phyloP scores from a whole-genome alignment of 768 basidiomycete genomes.

The Termitomyces sp. region DNA sequence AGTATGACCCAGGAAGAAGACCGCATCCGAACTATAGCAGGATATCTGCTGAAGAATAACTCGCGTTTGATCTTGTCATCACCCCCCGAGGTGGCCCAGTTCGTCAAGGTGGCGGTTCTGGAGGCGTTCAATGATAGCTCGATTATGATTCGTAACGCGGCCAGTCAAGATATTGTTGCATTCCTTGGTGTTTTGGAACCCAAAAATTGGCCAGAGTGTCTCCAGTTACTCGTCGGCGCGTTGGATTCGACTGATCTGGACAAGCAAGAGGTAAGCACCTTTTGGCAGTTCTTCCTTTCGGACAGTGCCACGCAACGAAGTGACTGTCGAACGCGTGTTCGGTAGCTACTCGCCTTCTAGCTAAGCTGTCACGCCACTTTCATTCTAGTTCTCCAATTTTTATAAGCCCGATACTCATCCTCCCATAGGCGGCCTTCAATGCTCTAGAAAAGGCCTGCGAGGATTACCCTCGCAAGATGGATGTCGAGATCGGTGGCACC shows the following conservation, averaged over 20 bases:
- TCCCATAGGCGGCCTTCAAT: constrained; percentile 78
- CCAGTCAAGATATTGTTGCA: constrained; percentile 88
- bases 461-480: constrained; percentile 93
- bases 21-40: constrained; percentile 92
- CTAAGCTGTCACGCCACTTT: background rate
- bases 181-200: constrained; percentile 88
- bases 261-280: constrained; percentile 78
- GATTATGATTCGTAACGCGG: constrained; percentile 90
- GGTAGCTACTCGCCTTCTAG: background rate
- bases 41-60: constrained; percentile 96
- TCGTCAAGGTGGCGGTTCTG: constrained; percentile 73
- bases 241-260: constrained; percentile 73
- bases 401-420: constrained; percentile 7
- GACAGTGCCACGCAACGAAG: background rate
- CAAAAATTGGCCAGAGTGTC: constrained; percentile 92
- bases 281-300: background rate
- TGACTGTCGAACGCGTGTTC: background rate
- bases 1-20: constrained; percentile 81
- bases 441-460: constrained; percentile 95
- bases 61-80: constrained; percentile 72
- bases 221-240: constrained; percentile 78
- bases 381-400: constrained; percentile 8
- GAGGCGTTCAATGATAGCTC: constrained; percentile 79
- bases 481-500: constrained; percentile 90
- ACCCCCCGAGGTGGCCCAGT: constrained; percentile 61